phyloP scores from a whole-genome alignment of 2,329 filamentous ascomycete genomes.

The Monosporascus ibericus region DNA sequence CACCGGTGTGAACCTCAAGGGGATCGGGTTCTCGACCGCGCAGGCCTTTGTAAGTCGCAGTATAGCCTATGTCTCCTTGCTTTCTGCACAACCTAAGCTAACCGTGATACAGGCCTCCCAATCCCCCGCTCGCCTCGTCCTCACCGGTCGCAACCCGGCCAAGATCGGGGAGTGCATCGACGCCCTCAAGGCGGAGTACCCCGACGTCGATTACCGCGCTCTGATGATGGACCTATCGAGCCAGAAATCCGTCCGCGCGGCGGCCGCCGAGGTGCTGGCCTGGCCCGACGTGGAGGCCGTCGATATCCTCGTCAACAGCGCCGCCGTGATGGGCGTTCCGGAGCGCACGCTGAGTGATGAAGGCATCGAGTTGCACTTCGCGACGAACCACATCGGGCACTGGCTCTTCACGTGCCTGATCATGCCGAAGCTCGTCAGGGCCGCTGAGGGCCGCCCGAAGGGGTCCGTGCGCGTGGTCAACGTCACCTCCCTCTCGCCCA shows the following conservation, averaged over 20 bases:
- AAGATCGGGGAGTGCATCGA: conserved; percentile 25
- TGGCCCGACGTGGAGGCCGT: conserved; percentile 28
- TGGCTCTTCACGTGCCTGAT: conserved; percentile 41
- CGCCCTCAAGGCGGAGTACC: conserved; percentile 21
- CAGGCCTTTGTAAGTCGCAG: conserved; percentile 27
- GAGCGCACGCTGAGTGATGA: conserved; percentile 30
- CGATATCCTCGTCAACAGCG: conserved; percentile 40
- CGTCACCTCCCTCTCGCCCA: conserved; percentile 28
- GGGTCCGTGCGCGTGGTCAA: conserved; percentile 32
- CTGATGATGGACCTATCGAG: conserved; percentile 33
- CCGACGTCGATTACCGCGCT: conserved; percentile 23
- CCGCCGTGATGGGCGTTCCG: conserved; percentile 33
- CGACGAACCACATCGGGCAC: conserved; percentile 39
- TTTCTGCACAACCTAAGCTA: background rate
- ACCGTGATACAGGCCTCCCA: conserved; percentile 19
- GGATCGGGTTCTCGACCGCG: conserved; percentile 28
- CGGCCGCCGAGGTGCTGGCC: conserved; percentile 26
- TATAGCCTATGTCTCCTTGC: background rate
- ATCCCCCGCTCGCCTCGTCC: conserved; percentile 27
- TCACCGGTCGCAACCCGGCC: conserved; percentile 26
- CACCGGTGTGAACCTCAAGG: conserved; percentile 29
- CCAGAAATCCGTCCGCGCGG: conserved; percentile 29
- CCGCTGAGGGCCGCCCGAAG: conserved; percentile 16
- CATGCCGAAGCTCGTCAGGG: conserved; percentile 34
- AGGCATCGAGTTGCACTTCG: conserved; percentile 39